phyloP scores from a whole-genome alignment of 2,329 filamentous ascomycete genomes.

The Trichophyton simii region DNA sequence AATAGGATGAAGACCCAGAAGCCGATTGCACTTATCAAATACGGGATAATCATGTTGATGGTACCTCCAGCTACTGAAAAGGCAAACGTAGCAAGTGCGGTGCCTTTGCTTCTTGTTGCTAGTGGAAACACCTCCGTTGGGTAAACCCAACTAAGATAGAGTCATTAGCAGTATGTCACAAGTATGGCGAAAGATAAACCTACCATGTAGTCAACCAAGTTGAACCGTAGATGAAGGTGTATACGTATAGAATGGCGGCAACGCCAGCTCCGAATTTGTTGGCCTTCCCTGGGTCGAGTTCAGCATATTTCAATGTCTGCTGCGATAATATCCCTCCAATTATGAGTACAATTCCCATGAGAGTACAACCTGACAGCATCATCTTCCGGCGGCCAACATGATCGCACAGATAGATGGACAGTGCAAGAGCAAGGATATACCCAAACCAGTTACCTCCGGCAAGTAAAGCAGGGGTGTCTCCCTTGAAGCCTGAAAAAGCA shows the following conservation, averaged over 20 bases:
- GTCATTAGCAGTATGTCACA: neutral
- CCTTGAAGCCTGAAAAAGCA: neutral
- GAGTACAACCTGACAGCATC: neutral
- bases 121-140: neutral
- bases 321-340: neutral
- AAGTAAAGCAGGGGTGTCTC: neutral
- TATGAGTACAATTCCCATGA: neutral
- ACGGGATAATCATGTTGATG: neutral
- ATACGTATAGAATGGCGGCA: neutral
- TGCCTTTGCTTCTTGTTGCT: conserved; percentile 1
- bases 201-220: neutral
- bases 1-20: neutral
- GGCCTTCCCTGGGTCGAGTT: neutral
- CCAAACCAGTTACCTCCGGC: conserved; percentile 1
- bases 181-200: neutral
- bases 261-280: neutral
- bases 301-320: neutral
- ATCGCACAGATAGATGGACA: neutral
- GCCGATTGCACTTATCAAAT: neutral
- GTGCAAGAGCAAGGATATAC: neutral
- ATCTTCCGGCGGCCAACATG: neutral
- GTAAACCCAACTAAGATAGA: neutral
- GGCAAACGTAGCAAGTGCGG: neutral
- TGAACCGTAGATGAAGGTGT: neutral
- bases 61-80: neutral